phyloP scores from a whole-genome alignment of 306 rosid genomes.

The Morella rubra region DNA sequence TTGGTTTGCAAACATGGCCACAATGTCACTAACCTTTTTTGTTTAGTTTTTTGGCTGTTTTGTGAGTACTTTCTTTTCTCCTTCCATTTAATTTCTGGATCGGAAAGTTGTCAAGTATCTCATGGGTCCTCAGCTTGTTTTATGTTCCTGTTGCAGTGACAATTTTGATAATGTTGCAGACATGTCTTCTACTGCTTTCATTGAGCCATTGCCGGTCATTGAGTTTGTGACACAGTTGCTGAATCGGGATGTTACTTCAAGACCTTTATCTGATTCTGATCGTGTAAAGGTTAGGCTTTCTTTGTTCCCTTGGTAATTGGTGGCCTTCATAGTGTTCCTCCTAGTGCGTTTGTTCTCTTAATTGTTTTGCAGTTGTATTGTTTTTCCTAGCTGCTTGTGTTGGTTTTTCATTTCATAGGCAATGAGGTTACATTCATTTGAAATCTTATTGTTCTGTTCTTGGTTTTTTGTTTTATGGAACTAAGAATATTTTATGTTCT shows the following conservation, averaged over 20 bases:
- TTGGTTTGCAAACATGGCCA: too few species aligned
- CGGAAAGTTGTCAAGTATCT: not conserved
- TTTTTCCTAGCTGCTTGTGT: not conserved
- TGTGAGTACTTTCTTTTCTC: too few species aligned
- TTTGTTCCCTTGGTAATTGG: not conserved
- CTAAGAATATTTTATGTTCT: not conserved
- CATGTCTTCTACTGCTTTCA: slow-evolving; percentile 97
- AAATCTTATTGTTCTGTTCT: not conserved
- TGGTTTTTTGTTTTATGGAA: not conserved
- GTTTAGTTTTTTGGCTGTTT: too few species aligned
- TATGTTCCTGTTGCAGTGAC: not conserved
- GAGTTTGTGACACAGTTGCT: slow-evolving; percentile 82
- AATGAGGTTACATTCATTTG: not conserved
- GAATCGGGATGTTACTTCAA: slow-evolving; percentile 66
- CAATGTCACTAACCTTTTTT: too few species aligned
- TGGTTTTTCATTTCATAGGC: not conserved
- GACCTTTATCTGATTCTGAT: slow-evolving; percentile 91
- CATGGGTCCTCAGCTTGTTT: not conserved
- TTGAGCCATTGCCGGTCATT: slow-evolving; percentile 89
- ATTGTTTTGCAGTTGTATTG: not conserved
- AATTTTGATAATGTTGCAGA: slow-evolving; percentile 49
- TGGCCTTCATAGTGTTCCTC: not conserved
- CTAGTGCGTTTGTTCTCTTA: not conserved
- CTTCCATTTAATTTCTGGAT: not conserved
- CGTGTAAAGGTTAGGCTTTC: slow-evolving; percentile 71